Evolutionary conservation across 2,329 filamentous ascomycete species (phyloP), one percentile per base, ranked within the genome.

Genomic region (Aspergillus hortae): DNA sequence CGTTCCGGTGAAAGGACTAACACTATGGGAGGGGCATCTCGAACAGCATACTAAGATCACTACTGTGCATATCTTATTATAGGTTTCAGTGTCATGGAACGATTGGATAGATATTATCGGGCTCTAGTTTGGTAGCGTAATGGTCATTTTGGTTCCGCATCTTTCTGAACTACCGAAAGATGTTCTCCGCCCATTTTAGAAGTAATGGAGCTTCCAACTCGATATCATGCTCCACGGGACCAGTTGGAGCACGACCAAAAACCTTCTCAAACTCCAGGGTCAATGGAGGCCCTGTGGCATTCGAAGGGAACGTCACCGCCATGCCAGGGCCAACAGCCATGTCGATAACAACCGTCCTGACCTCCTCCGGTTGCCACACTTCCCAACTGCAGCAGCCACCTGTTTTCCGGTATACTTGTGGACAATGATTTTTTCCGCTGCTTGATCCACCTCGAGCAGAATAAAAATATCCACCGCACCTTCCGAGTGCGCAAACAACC

Each of bases 1-100:
- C 51, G 1, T 60, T 60, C 33, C 49, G 50, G 7, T 60, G 58
- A 56, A 46, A 52, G 38, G 19, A 30, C 4, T 52, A 52, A 17
- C 17, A 17, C 17, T 17, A 17, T 17, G 17, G 17, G 17, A 17
- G 17, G 17, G 17, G 17, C 17, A 17, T 17, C 17, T 17, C 17
- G 25, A 7, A 10, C 6, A 27, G 7, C 7, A 9, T 10, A 27
- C 9, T 27, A 10, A 10, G 25, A 27, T 10, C 25, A 9, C 9
- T 27, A 27, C 25, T 27, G 25, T 6, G 6, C 25, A 27, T 9
- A 6, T 27, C 25, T 27, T 7, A 7, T 27, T 3, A 7, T 27
- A 27, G 6, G 25, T 27, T 27, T 27, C 25, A 10, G 9, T 10
- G 9, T 27, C 9, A 27, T 27, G 7, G 25, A 27, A 27, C 9